Conservation (phyloP, 495 filamentous ascomycete species). For the Aspergillus homomorphus region DNA sequence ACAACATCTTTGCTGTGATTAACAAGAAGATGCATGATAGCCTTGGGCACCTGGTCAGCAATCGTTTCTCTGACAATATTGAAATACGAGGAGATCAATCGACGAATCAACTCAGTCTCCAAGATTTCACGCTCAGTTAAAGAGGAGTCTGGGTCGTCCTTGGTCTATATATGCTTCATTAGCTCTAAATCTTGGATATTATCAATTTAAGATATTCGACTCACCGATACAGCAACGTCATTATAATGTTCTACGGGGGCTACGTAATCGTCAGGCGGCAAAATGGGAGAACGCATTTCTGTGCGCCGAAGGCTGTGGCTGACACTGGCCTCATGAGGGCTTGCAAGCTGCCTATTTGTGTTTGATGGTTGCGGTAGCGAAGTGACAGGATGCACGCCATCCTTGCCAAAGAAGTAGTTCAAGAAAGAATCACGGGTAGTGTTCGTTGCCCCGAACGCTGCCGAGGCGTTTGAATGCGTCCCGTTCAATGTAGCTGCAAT, state of each 20-base stretch:
- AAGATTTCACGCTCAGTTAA: conserved; percentile 93
- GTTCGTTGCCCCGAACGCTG: conserved; percentile 53
- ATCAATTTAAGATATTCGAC: conserved; percentile 22
- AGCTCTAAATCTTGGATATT: not conserved
- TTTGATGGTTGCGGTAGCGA: conserved; percentile 33
- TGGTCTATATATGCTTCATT: conserved; percentile 23
- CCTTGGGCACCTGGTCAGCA: conserved; percentile 96
- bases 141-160: conserved; percentile 63
- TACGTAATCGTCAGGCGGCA: conserved; percentile 42
- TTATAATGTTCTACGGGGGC: conserved; percentile 41
- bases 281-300: conserved; percentile 51
- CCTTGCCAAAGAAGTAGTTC: conserved; percentile 98
- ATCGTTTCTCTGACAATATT: conserved; percentile 97
- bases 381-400: conserved; percentile 55
- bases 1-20: conserved; percentile 98
- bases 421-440: conserved; percentile 80
- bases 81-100: conserved; percentile 95
- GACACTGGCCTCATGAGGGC: conserved; percentile 73
- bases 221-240: conserved; percentile 59
- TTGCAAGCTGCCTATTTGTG: conserved; percentile 64
- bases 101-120: conserved; percentile 95
- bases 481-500: conserved; percentile 69
- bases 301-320: conserved; percentile 77
- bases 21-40: conserved; percentile 97
- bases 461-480: conserved; percentile 57